Base-by-base conservation (phyloP, 2,329 filamentous ascomycete species). In the Ceratocystis albifundus region DNA sequence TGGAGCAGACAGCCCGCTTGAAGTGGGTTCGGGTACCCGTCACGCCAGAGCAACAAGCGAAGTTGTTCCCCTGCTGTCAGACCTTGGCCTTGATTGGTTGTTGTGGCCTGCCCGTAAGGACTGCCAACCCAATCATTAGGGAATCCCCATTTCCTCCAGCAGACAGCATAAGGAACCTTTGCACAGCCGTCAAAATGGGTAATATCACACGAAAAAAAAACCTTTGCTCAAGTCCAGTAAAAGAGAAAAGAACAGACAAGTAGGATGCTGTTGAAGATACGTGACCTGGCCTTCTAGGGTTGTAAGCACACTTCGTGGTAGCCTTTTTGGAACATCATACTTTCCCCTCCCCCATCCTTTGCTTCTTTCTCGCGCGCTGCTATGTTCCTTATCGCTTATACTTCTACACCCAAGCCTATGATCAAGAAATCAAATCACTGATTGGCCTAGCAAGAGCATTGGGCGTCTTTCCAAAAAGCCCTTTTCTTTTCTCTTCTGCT, bases 1-100 rank as follows among this genome's bases (percentile, higher is more conserved):
- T 57, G 28, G 50, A 28, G 10, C 53, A 57, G 25, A 57, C 46
- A 22, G 25, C 53, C 30, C 22, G 53, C 53, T 32, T 57, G 53
- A 28, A 57, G 53, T 30, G 53, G 53, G 53, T 30, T 57, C 53
- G 53, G 53, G 53, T 30, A 32, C 53, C 53, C 22, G 53, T 57
- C 53, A 57, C 30, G 53, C 53, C 53, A 57, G 53, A 57, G 53
- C 53, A 57, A 57, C 50, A 55, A 28, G 53, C 53, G 53, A 57
- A 57, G 53, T 57, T 55, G 53, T 57, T 32, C 32, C 22, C 53
- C 53, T 30, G 53, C 53, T n/a, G 53, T 57, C 53, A 57, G 22
- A 57, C 53, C 53, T 28, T 28, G 50, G 28, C 25, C 25, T 57
- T 57, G 20, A 22, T 57, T 41, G 36, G 36, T 10, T 41, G 36